These are phyloP conservation scores for Aureobasidium sp. DNA, from an alignment of 2,329 filamentous ascomycete species.

Conservation along the genomic window DNA sequence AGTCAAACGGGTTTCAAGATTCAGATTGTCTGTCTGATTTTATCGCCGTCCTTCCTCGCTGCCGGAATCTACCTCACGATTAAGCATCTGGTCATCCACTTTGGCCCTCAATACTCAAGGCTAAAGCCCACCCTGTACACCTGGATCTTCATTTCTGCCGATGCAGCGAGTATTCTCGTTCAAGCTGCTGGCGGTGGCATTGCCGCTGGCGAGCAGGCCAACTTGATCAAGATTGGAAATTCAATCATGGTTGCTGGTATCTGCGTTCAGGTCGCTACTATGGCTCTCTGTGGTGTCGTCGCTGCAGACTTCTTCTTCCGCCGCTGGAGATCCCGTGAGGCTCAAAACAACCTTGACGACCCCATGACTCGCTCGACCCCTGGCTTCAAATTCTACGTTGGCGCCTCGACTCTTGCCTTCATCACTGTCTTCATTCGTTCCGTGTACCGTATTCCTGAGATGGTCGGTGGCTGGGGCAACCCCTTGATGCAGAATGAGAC, in stretches of 20 bases:
- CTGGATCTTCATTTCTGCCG: constrained; percentile 45
- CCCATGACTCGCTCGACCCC: constrained; percentile 9
- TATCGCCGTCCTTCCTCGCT: constrained; percentile 39
- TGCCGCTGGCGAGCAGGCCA: constrained; percentile 27
- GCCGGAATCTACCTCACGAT: constrained; percentile 42
- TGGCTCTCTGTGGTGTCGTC: constrained; percentile 36
- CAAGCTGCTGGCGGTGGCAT: constrained; percentile 40
- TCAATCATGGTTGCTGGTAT: constrained; percentile 42
- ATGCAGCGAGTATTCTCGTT: constrained; percentile 39
- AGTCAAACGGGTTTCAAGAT: constrained; percentile 31
- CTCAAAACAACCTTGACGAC: background rate
- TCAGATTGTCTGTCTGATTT: constrained; percentile 37
- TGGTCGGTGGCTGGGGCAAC: constrained; percentile 45
- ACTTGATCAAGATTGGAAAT: constrained; percentile 33
- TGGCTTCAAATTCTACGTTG: constrained; percentile 48
- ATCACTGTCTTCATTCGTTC: constrained; percentile 58
- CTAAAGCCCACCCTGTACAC: constrained; percentile 40
- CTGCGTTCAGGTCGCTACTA: constrained; percentile 37
- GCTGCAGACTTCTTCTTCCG: constrained; percentile 34
- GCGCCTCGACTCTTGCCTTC: constrained; percentile 51
- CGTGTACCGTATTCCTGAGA: constrained; percentile 44
- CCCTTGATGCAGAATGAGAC: constrained; percentile 40
- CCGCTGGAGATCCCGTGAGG: background rate
- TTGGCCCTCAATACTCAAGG: constrained; percentile 35
- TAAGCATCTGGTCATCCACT: constrained; percentile 40